These are phyloP conservation scores for Entophlyctis helioformis DNA, from an alignment of 192 early-diverging fungal species.

Conservation along the genomic window DNA sequence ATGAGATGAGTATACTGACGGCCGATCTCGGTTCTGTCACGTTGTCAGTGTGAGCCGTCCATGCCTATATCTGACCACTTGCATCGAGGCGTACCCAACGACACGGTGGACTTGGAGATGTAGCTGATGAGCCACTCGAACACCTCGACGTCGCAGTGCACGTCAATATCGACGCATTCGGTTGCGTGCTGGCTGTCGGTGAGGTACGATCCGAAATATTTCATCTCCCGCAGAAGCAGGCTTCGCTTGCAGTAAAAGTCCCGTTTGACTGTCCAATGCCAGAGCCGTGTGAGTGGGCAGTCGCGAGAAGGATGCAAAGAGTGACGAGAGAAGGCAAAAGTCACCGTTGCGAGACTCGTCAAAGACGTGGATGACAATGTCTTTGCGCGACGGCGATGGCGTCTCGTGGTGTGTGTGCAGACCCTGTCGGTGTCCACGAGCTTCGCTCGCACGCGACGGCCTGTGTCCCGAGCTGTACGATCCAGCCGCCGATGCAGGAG, in stretches of 20 bases:
- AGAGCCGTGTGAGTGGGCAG: neutral
- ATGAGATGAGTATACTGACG: constrained; percentile 35
- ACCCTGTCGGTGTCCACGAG: no score
- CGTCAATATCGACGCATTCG: constrained; percentile 35
- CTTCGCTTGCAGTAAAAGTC: constrained; percentile 36
- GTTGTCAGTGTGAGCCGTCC: neutral
- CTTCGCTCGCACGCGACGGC: no score
- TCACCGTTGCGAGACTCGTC: constrained; percentile 36
- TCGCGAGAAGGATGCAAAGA: constrained; percentile 1
- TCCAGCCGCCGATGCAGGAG: no score
- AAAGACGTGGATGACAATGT: constrained; percentile 39
- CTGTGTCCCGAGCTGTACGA: no score
- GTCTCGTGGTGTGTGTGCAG: no score
- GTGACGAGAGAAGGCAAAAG: neutral
- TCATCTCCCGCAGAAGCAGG: constrained; percentile 34
- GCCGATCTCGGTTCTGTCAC: constrained; percentile 25
- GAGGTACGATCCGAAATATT: constrained; percentile 30
- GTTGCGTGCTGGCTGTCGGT: constrained; percentile 6
- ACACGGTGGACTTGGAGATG: constrained; percentile 19
- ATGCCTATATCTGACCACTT: neutral
- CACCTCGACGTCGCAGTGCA: constrained; percentile 44
- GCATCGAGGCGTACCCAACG: constrained; percentile 12
- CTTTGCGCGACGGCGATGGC: no score
- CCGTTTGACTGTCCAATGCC: constrained; percentile 16
- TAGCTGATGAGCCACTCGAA: constrained; percentile 44